These are phyloP conservation scores for Xylariaceae sp. DNA, from an alignment of 2,329 filamentous ascomycete species.

Conservation along the genomic window DNA sequence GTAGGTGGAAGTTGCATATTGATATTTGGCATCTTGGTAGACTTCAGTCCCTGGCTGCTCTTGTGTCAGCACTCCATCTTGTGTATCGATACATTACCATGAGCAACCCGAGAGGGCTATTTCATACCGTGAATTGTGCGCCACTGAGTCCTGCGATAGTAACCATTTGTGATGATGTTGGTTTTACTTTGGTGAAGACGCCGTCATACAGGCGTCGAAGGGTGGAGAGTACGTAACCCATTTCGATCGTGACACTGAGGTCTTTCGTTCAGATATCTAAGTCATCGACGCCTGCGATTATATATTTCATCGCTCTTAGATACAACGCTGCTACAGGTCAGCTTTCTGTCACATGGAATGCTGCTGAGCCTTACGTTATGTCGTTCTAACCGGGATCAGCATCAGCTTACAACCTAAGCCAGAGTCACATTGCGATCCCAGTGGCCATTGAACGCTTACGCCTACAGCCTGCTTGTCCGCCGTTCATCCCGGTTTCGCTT, in stretches of 20 bases:
- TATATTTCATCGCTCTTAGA: conserved; percentile 5
- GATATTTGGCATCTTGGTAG: conserved; percentile 32
- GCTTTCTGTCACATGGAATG: neutral
- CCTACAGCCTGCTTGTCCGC: neutral
- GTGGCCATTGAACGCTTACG: conserved; percentile 5
- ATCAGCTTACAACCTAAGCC: conserved; percentile 15
- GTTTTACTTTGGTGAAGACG: neutral
- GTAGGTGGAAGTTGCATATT: conserved; percentile 44
- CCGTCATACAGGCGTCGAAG: conserved; percentile 2
- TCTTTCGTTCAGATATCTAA: neutral
- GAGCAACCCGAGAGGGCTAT: too few species aligned
- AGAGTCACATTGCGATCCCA: neutral
- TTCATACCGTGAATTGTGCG: conserved; percentile 13
- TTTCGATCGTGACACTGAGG: neutral
- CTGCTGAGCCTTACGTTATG: conserved; percentile 3
- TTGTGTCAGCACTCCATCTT: too few species aligned
- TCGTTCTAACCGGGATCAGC: conserved; percentile 1
- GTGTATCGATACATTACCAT: too few species aligned
- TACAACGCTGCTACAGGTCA: neutral
- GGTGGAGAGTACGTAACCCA: conserved; percentile 10
- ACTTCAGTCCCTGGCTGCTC: conserved; percentile 17
- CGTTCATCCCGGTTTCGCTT: neutral
- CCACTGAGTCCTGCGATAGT: conserved; percentile 25
- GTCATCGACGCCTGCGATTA: neutral
- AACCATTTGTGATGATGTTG: conserved; percentile 12